Conservation (phyloP, 495 filamentous ascomycete species). For the Hypoxylon rickii region DNA sequence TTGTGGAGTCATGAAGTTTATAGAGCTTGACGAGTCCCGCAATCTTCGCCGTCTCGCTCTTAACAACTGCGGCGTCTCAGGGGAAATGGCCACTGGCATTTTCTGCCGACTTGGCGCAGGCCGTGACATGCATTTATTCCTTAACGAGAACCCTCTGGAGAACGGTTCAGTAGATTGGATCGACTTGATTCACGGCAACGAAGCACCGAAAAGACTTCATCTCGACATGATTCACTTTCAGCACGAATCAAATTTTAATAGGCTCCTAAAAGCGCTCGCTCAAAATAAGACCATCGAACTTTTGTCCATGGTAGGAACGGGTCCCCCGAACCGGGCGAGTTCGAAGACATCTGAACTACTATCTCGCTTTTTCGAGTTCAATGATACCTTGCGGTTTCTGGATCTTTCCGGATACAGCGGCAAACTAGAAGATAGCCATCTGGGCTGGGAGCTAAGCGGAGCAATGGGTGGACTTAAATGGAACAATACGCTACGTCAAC, state of each 20-base stretch:
- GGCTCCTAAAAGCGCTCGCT: slow-evolving; percentile 72
- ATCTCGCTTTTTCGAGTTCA: slow-evolving; percentile 75
- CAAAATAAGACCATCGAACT: slow-evolving; percentile 73
- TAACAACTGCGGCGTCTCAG: slow-evolving; percentile 79
- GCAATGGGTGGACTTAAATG: slow-evolving; percentile 75
- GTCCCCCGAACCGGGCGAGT: slow-evolving; percentile 77
- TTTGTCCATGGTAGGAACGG: slow-evolving; percentile 87
- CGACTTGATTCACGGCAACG: slow-evolving; percentile 70
- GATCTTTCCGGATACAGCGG: slow-evolving; percentile 90
- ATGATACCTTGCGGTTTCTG: slow-evolving; percentile 74
- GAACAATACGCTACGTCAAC: slow-evolving; percentile 74
- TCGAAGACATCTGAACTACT: slow-evolving; percentile 75
- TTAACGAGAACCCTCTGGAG: slow-evolving; percentile 83
- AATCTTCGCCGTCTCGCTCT: slow-evolving; percentile 71
- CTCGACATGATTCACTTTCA: slow-evolving; percentile 86
- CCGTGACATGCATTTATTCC: slow-evolving; percentile 73
- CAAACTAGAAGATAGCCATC: slow-evolving; percentile 80
- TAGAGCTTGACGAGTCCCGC: slow-evolving; percentile 65
- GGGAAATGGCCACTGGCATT: slow-evolving; percentile 75
- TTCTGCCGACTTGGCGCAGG: slow-evolving; percentile 71
- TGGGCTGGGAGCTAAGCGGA: slow-evolving; percentile 80
- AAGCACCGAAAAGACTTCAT: slow-evolving; percentile 72
- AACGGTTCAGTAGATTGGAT: slow-evolving; percentile 61
- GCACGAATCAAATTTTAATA: slow-evolving; percentile 73
- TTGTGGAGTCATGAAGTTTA: slow-evolving; percentile 65